These are phyloP conservation scores for Yarrowia divulgata DNA, from an alignment of 805 yeast species.

Conservation along the genomic window DNA sequence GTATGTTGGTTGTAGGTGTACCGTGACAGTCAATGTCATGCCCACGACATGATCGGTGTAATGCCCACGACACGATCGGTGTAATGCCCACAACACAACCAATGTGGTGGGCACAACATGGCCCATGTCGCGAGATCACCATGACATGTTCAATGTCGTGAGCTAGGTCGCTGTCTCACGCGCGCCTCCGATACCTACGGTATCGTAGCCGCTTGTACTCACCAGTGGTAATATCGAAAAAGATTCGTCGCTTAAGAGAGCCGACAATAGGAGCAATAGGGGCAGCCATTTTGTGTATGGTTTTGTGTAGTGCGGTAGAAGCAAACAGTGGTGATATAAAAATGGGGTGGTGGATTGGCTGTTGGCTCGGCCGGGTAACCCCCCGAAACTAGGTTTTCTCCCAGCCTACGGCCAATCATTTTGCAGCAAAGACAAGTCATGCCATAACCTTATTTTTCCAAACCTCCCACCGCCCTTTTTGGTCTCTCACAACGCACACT, in stretches of 20 bases:
- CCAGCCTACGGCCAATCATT: neutral
- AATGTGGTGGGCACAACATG: neutral
- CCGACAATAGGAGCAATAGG: slow-evolving; percentile 92
- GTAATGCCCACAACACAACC: neutral
- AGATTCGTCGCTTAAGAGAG: slow-evolving; percentile 77
- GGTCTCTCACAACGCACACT: neutral
- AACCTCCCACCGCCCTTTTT: slow-evolving; percentile 6
- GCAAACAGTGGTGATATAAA: slow-evolving; percentile 7
- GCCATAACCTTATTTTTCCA: slow-evolving; percentile 24
- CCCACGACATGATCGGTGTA: neutral
- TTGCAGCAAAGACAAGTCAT: slow-evolving; percentile 8
- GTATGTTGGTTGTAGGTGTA: neutral
- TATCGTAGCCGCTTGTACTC: neutral
- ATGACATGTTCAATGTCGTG: neutral
- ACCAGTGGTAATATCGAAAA: slow-evolving; percentile 79
- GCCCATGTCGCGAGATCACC: neutral
- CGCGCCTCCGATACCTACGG: no score
- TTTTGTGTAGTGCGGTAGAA: slow-evolving; percentile 1
- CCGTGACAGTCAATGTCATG: neutral
- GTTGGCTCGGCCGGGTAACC: slow-evolving; percentile 6
- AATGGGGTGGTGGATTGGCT: neutral
- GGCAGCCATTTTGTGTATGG: slow-evolving; percentile 58
- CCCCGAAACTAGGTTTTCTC: neutral
- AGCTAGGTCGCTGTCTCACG: no score
- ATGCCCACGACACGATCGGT: neutral